Evolutionary conservation across 352 stramenopile species (phyloP).

Genomic region (Achlya hypogyna): DNA sequence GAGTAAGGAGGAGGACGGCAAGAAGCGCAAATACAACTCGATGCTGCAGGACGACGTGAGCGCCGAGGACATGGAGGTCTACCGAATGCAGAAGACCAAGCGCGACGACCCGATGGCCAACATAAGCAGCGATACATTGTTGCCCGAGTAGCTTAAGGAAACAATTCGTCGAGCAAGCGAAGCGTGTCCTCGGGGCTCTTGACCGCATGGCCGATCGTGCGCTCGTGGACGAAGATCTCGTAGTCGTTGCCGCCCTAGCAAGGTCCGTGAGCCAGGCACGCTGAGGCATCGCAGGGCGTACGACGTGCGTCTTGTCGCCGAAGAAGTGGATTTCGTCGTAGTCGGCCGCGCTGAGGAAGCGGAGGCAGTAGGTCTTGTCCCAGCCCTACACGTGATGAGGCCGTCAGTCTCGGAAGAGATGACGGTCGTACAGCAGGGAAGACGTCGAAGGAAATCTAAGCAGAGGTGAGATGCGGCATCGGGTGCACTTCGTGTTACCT

Average conservation of each 20-base stretch:
- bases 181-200: slow-evolving; percentile 95
- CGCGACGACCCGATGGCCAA: slow-evolving; percentile 93
- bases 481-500: slow-evolving; percentile 26
- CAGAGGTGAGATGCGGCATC: neutral
- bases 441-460: slow-evolving; percentile 97
- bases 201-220: slow-evolving; percentile 96
- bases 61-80: slow-evolving; percentile 95
- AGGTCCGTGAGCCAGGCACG: neutral
- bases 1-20: slow-evolving; percentile 41
- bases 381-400: slow-evolving; percentile 69
- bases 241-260: slow-evolving; percentile 95
- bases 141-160: slow-evolving; percentile 64
- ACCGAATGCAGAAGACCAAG: slow-evolving; percentile 84
- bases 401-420: neutral
- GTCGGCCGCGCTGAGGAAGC: slow-evolving; percentile 86
- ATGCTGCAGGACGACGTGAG: slow-evolving; percentile 85
- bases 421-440: slow-evolving; percentile 86
- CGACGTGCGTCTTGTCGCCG: slow-evolving; percentile 97
- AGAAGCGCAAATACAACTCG: slow-evolving; percentile 94
- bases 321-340: slow-evolving; percentile 99
- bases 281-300: no score
- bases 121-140: slow-evolving; percentile 40
- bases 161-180: slow-evolving; percentile 93
- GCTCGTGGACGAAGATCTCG: slow-evolving; percentile 96
- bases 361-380: slow-evolving; percentile 99